Percentiles rank a stretch among this genome's conserved stretches.
phyloP scores from a whole-genome alignment of 2,329 filamentous ascomycete species.

The Diaporthe vexans region DNA sequence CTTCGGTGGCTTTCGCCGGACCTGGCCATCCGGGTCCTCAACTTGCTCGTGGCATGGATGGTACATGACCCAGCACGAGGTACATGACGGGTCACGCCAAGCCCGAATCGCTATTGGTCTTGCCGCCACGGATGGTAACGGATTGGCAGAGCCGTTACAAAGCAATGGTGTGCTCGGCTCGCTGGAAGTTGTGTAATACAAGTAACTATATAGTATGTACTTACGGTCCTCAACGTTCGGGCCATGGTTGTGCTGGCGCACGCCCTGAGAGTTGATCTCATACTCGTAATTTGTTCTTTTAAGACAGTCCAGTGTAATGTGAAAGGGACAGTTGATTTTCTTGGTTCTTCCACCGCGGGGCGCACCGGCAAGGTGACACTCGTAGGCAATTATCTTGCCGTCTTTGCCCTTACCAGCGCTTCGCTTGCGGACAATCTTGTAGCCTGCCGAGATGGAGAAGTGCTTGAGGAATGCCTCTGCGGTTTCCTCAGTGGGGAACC shows the following conservation, averaged over 20 bases:
- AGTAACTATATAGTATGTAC: background rate
- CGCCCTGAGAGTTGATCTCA: background rate
- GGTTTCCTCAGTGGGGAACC: background rate
- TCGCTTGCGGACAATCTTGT: background rate
- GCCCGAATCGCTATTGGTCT: background rate
- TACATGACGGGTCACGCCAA: background rate
- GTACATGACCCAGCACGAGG: background rate
- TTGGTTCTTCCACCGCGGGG: background rate
- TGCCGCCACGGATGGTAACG: background rate
- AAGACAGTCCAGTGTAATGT: background rate
- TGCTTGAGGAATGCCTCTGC: background rate
- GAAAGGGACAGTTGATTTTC: background rate
- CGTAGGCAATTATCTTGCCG: background rate
- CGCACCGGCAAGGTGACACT: background rate
- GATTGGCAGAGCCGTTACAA: background rate
- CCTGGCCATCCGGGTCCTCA: constrained; percentile 1
- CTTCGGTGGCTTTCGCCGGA: background rate
- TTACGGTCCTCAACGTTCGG: background rate
- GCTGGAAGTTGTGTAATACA: background rate
- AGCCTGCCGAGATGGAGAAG: background rate
- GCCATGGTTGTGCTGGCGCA: background rate
- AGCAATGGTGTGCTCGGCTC: background rate
- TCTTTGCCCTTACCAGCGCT: background rate
- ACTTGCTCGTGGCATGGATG: background rate
- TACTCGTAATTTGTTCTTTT: background rate